phyloP scores from a whole-genome alignment of 108 stramenopile species.

The Fragilaria crotonensis region DNA sequence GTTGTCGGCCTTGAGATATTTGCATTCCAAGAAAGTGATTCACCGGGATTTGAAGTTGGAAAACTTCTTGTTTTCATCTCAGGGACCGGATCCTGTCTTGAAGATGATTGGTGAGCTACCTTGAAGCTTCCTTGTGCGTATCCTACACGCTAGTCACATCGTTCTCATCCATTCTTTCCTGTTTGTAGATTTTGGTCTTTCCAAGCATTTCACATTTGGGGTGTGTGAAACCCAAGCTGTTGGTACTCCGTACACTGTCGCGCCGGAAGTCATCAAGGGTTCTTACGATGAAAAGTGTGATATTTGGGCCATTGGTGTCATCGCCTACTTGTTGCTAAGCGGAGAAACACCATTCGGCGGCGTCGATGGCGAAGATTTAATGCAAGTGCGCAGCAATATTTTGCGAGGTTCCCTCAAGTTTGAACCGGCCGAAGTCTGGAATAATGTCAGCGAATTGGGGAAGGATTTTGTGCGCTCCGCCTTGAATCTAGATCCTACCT shows the following conservation, averaged over 20 bases:
- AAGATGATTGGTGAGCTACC: constrained; percentile 55
- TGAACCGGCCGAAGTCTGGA: constrained; percentile 73
- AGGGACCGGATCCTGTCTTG: constrained; percentile 41
- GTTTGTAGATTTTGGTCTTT: constrained; percentile 91
- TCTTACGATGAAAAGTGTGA: constrained; percentile 78
- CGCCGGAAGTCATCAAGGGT: constrained; percentile 83
- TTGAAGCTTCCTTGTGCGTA: neutral
- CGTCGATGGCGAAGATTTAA: constrained; percentile 56
- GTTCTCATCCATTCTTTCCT: constrained; percentile 5
- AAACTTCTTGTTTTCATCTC: constrained; percentile 39
- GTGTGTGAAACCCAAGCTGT: constrained; percentile 66
- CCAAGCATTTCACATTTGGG: constrained; percentile 71
- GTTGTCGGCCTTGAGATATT: constrained; percentile 79
- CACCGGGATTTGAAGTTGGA: too few species aligned
- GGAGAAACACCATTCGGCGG: constrained; percentile 88
- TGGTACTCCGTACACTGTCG: constrained; percentile 84
- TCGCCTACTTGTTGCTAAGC: constrained; percentile 74
- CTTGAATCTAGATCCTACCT: constrained; percentile 47
- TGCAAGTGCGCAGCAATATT: constrained; percentile 16
- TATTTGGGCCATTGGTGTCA: constrained; percentile 85
- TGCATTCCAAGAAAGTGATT: constrained; percentile 90
- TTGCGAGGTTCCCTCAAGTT: constrained; percentile 38
- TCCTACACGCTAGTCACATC: neutral
- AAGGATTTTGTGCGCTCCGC: constrained; percentile 62
- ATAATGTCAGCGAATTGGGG: constrained; percentile 50